These are phyloP conservation scores for Oenanthe javanica DNA, from an alignment of 140 eudicot species.

Conservation along the genomic window DNA sequence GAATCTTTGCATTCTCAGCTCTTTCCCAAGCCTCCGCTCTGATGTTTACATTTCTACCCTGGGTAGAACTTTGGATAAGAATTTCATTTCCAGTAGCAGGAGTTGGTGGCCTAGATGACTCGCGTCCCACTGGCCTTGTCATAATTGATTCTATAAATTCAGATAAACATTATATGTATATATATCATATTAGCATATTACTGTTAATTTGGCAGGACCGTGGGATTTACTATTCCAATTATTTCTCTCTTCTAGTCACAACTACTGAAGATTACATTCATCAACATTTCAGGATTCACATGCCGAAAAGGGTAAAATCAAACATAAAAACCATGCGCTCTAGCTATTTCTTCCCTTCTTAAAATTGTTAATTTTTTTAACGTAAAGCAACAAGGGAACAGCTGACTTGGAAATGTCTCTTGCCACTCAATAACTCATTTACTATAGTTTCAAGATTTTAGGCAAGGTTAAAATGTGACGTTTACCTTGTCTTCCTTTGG, in stretches of 20 bases:
- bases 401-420: not conserved
- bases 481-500: slow-evolving; percentile 28
- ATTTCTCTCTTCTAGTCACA: not conserved
- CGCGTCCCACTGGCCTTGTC: slow-evolving; percentile 21
- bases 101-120: slow-evolving; percentile 24
- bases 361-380: not conserved
- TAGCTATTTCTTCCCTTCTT: not conserved
- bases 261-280: not conserved
- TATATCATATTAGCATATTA: not conserved
- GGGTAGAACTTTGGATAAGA: slow-evolving; percentile 22
- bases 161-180: not conserved
- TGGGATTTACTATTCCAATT: not conserved
- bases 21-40: slow-evolving; percentile 70
- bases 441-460: not conserved
- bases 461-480: not conserved
- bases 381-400: not conserved
- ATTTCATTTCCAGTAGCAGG: slow-evolving; percentile 20
- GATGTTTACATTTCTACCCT: slow-evolving; percentile 26
- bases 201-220: not conserved
- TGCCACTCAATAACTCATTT: not conserved
- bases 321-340: not conserved
- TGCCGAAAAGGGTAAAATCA: not conserved
- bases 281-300: not conserved
- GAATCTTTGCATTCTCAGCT: slow-evolving; percentile 49
- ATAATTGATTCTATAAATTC: slow-evolving; percentile 27